phyloP scores from a whole-genome alignment of 2,329 filamentous ascomycete species.

The Amesomyces nigricolor region DNA sequence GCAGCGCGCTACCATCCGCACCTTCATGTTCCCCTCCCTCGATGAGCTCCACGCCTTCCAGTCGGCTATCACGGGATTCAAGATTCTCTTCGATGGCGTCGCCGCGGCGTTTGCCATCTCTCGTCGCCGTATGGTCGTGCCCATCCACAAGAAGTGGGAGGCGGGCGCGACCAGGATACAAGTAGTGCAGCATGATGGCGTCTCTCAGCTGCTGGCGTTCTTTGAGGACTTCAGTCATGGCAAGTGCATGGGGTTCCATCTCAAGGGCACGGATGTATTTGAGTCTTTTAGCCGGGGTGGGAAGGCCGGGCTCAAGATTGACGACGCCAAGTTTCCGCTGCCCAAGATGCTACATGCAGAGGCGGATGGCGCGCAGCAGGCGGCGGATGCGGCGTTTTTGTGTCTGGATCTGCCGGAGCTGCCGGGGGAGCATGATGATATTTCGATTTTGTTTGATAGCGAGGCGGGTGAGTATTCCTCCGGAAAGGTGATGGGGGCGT shows the following conservation, averaged over 20 bases:
- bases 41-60: conserved; percentile 74
- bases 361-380: conserved; percentile 36
- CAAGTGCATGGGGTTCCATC: conserved; percentile 79
- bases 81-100: conserved; percentile 66
- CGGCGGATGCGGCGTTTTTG: conserved; percentile 65
- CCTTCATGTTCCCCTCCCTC: conserved; percentile 61
- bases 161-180: conserved; percentile 75
- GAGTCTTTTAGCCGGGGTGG: conserved; percentile 57
- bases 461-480: conserved; percentile 59
- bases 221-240: conserved; percentile 85
- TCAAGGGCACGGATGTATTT: conserved; percentile 79
- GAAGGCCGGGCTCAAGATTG: conserved; percentile 69
- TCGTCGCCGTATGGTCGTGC: conserved; percentile 79
- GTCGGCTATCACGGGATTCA: conserved; percentile 71
- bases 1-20: conserved; percentile 60
- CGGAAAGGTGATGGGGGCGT: background rate
- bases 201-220: conserved; percentile 75
- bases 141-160: conserved; percentile 93
- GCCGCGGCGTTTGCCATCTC: conserved; percentile 75
- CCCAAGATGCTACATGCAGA: conserved; percentile 49
- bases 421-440: conserved; percentile 88
- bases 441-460: conserved; percentile 76
- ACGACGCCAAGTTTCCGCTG: conserved; percentile 86
- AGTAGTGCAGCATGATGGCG: conserved; percentile 68
- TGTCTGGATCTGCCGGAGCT: conserved; percentile 84